phyloP scores from a whole-genome alignment of 495 filamentous ascomycete genomes.

The Peziza echinospora region DNA sequence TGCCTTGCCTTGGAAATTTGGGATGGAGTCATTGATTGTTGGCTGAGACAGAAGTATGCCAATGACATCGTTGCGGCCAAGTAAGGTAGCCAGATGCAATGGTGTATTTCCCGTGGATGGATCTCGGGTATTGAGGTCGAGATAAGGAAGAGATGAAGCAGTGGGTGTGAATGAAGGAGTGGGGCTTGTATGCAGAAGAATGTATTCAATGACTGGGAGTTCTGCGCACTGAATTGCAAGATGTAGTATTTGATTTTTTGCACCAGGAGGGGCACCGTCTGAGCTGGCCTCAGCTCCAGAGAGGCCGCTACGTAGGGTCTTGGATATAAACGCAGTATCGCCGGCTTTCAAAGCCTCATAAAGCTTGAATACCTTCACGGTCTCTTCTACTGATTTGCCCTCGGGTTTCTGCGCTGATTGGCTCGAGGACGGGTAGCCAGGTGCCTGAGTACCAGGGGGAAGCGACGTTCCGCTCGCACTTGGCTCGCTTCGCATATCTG shows the following conservation, averaged over 20 bases:
- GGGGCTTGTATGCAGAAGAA: slow-evolving; percentile 47
- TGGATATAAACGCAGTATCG: slow-evolving; percentile 73
- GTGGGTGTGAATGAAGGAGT: slow-evolving; percentile 23
- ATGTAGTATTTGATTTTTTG: slow-evolving; percentile 75
- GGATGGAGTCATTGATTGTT: slow-evolving; percentile 67
- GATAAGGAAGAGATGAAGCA: slow-evolving; percentile 12
- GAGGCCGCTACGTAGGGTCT: slow-evolving; percentile 57
- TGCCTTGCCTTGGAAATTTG: slow-evolving; percentile 74
- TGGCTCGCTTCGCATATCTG: neutral
- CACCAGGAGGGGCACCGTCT: slow-evolving; percentile 28
- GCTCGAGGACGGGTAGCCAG: neutral
- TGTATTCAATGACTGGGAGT: slow-evolving; percentile 82
- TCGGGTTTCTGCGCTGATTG: neutral
- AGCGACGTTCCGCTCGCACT: neutral
- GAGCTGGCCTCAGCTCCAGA: slow-evolving; percentile 27
- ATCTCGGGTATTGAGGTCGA: slow-evolving; percentile 79
- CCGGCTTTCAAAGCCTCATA: slow-evolving; percentile 82
- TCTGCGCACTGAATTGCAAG: slow-evolving; percentile 95
- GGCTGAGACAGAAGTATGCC: slow-evolving; percentile 55
- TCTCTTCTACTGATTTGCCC: slow-evolving; percentile 48
- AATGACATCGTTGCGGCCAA: slow-evolving; percentile 60
- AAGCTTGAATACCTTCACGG: slow-evolving; percentile 76
- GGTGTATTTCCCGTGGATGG: slow-evolving; percentile 73
- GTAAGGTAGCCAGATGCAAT: slow-evolving; percentile 65
- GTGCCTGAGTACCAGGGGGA: neutral